Evolutionary conservation across 352 stramenopile species (phyloP).

Genomic region (Phytophthora sansomeana): DNA sequence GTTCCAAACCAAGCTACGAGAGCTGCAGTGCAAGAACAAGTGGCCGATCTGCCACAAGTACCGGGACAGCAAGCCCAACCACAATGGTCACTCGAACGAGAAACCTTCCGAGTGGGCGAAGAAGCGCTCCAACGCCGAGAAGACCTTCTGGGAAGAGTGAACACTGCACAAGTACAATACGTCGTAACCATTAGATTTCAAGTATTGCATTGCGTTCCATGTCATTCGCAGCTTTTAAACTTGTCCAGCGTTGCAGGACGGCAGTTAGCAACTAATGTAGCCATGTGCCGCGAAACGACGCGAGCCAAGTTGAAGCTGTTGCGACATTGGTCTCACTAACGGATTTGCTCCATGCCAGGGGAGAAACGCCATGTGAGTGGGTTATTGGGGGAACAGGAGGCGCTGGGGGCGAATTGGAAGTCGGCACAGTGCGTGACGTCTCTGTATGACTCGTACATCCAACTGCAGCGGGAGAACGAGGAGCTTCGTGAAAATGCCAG

Average conservation of each 20-base stretch:
- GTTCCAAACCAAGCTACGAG: slow-evolving; percentile 49
- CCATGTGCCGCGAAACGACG: not conserved
- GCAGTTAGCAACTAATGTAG: slow-evolving; percentile 2
- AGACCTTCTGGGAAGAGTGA: slow-evolving; percentile 49
- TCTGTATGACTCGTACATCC: slow-evolving; percentile 79
- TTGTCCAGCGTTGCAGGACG: not conserved
- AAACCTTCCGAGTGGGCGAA: slow-evolving; percentile 54
- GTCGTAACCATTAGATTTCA: not conserved
- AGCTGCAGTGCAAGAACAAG: slow-evolving; percentile 33
- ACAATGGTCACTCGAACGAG: slow-evolving; percentile 49
- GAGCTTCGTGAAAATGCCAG: slow-evolving; percentile 36
- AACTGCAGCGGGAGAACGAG: slow-evolving; percentile 57
- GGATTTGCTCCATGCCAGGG: slow-evolving; percentile 24
- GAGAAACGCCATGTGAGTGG: slow-evolving; percentile 24
- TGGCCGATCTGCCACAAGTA: slow-evolving; percentile 58
- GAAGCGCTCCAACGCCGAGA: slow-evolving; percentile 37
- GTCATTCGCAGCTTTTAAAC: not conserved
- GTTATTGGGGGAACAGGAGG: slow-evolving; percentile 20
- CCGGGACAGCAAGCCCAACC: slow-evolving; percentile 48
- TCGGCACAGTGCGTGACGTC: slow-evolving; percentile 79
- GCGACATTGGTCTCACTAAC: slow-evolving; percentile 17
- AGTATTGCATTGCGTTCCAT: not conserved
- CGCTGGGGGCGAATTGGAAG: slow-evolving; percentile 64
- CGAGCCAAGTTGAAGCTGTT: slow-evolving; percentile 19
- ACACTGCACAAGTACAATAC: slow-evolving; percentile 5